A percentile compares a stretch with the other conserved stretches of the same genome.
phyloP scores from a whole-genome alignment of 2,329 filamentous ascomycete species.

The Colletotrichum scovillei region DNA sequence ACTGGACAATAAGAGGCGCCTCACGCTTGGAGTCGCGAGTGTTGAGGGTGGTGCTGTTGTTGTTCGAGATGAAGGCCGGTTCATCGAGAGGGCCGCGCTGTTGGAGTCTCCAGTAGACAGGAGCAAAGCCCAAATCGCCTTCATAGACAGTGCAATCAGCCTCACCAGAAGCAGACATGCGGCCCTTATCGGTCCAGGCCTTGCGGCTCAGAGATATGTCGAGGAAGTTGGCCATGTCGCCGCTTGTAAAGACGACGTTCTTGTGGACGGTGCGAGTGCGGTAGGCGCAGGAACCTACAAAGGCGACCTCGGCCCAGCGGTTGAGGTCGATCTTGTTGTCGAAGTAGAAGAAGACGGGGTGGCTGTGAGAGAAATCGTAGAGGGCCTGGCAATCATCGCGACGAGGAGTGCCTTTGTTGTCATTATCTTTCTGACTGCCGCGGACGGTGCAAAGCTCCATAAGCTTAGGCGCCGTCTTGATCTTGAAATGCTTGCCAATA shows the following conservation, averaged over 20 bases:
- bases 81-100: neutral
- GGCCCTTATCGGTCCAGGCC: slow-evolving; percentile 2
- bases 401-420: slow-evolving; percentile 1
- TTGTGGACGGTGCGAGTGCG: slow-evolving; percentile 3
- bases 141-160: slow-evolving; percentile 18
- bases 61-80: neutral
- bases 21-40: neutral
- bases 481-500: slow-evolving; percentile 14
- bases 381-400: slow-evolving; percentile 30
- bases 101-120: slow-evolving; percentile 17
- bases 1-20: slow-evolving; percentile 12
- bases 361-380: slow-evolving; percentile 1
- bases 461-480: neutral
- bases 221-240: slow-evolving; percentile 19
- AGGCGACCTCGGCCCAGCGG: slow-evolving; percentile 24
- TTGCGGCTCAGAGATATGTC: neutral
- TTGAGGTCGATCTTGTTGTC: neutral
- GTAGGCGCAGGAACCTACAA: slow-evolving; percentile 24
- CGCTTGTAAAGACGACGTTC: slow-evolving; percentile 19
- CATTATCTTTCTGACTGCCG: neutral
- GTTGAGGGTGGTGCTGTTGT: neutral
- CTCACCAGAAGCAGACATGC: slow-evolving; percentile 2
- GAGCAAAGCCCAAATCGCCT: neutral
- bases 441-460: slow-evolving; percentile 20
- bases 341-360: slow-evolving; percentile 9